Conservation (phyloP, 2,329 filamentous ascomycete species). For the Grosmannia penicillata region DNA sequence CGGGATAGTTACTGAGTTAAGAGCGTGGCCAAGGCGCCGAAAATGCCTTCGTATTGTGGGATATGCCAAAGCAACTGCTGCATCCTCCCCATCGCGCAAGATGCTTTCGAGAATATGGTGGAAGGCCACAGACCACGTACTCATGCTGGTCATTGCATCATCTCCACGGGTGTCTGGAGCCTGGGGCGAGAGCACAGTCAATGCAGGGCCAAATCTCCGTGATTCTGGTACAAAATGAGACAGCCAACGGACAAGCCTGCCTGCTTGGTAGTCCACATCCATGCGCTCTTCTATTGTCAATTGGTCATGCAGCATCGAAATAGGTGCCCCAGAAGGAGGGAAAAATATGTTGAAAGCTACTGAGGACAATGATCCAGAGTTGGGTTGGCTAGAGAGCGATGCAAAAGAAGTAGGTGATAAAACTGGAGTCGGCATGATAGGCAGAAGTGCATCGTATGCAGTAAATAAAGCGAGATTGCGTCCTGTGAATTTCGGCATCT, state of each 20-base stretch:
- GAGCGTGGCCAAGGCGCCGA: constrained; percentile 27
- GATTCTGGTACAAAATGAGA: constrained; percentile 29
- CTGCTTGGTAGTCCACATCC: constrained; percentile 30
- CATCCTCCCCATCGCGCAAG: constrained; percentile 45
- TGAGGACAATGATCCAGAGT: background rate
- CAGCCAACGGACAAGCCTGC: constrained; percentile 28
- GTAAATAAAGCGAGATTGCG: background rate
- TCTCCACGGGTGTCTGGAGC: background rate
- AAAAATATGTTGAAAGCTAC: constrained; percentile 25
- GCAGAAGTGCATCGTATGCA: background rate
- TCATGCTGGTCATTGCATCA: constrained; percentile 3
- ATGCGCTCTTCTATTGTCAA: constrained; percentile 21
- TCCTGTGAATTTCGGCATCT: background rate
- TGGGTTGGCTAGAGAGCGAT: background rate
- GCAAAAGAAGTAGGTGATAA: constrained; percentile 7
- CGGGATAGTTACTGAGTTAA: constrained; percentile 37
- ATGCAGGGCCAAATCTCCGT: constrained; percentile 30
- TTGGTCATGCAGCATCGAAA: constrained; percentile 21
- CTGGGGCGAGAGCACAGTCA: constrained; percentile 18
- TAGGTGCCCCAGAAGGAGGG: constrained; percentile 20
- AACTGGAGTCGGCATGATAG: background rate
- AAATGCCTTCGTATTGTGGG: constrained; percentile 37
- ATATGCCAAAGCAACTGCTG: constrained; percentile 43
- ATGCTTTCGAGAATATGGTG: constrained; percentile 39
- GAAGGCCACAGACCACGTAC: constrained; percentile 42